A percentile compares a stretch with the other conserved stretches of the same genome.
Conservation (phyloP, 2,329 filamentous ascomycete species). For the Cercospora canescens region DNA sequence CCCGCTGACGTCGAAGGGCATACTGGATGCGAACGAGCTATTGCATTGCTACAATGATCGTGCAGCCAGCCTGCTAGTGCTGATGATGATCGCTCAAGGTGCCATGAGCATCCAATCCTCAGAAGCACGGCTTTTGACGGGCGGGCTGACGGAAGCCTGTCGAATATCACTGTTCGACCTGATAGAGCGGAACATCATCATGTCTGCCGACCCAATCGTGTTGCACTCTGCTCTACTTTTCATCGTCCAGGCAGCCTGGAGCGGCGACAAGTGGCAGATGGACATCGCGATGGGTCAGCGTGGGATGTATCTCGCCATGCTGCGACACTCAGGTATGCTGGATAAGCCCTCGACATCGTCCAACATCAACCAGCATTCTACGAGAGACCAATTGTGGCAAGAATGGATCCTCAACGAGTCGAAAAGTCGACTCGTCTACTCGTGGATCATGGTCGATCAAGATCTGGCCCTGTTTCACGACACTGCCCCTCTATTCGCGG, state of each 20-base stretch:
- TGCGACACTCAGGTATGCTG: constrained; percentile 68
- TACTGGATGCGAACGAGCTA: constrained; percentile 66
- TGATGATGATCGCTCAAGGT: constrained; percentile 73
- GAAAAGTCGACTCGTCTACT: constrained; percentile 68
- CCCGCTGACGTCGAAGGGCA: constrained; percentile 60
- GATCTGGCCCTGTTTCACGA: constrained; percentile 69
- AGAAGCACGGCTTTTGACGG: constrained; percentile 65
- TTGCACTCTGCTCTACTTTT: constrained; percentile 68
- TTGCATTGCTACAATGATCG: constrained; percentile 63
- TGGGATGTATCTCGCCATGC: constrained; percentile 72
- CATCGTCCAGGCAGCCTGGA: constrained; percentile 69
- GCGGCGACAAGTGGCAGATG: constrained; percentile 76
- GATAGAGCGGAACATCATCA: constrained; percentile 69
- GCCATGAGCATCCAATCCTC: constrained; percentile 65
- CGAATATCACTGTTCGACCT: constrained; percentile 71
- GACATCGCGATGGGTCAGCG: constrained; percentile 73
- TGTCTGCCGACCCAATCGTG: constrained; percentile 65
- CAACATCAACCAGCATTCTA: constrained; percentile 48
- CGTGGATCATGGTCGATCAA: constrained; percentile 73
- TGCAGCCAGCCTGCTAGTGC: constrained; percentile 63
- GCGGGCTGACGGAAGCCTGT: constrained; percentile 68
- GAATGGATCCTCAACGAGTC: constrained; percentile 67
- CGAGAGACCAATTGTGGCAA: constrained; percentile 58
- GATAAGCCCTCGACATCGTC: constrained; percentile 49
- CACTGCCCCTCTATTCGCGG: constrained; percentile 61